Percentiles rank a stretch among this genome's conserved stretches.
phyloP scores from a whole-genome alignment of 2,329 filamentous ascomycete genomes.

The Aureobasidium musti region DNA sequence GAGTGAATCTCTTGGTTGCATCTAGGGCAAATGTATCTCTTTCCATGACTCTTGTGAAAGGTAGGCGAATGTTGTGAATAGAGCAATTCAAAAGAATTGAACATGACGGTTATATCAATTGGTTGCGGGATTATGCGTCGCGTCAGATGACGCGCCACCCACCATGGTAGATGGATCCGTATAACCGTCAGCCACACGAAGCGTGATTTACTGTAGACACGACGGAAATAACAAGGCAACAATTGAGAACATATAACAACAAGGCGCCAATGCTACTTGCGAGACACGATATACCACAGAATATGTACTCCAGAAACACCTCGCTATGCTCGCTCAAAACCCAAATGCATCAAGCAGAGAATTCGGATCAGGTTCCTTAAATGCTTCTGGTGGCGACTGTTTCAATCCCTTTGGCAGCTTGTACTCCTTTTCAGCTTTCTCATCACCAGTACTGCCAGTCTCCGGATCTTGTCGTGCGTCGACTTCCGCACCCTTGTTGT shows the following conservation, averaged over 20 bases:
- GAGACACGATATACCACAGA: background rate
- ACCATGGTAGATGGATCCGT: background rate
- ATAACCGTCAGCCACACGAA: constrained; percentile 1
- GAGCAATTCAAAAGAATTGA: background rate
- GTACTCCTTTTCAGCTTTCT: constrained; percentile 39
- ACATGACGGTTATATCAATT: background rate
- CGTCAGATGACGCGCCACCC: constrained; percentile 11
- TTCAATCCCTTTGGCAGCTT: constrained; percentile 39
- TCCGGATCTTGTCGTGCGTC: constrained; percentile 37
- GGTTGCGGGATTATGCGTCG: constrained; percentile 2
- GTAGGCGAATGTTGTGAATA: too few relatives aligned
- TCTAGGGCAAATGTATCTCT: constrained; percentile 1
- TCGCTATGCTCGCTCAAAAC: constrained; percentile 58
- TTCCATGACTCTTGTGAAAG: background rate
- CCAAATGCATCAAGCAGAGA: constrained; percentile 92
- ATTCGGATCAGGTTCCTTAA: constrained; percentile 88
- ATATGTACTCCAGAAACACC: background rate
- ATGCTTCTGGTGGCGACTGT: constrained; percentile 70
- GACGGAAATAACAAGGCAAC: background rate
- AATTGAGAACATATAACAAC: background rate
- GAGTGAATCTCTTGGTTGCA: constrained; percentile 1
- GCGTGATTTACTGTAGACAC: background rate
- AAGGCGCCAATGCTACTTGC: background rate
- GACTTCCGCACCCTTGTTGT: too few relatives aligned
- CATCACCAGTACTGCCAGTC: constrained; percentile 43